A percentile compares a stretch with the other conserved stretches of the same genome.
These are phyloP conservation scores for Huntiella savannae DNA, from an alignment of 2,329 filamentous ascomycete species.

Conservation along the genomic window DNA sequence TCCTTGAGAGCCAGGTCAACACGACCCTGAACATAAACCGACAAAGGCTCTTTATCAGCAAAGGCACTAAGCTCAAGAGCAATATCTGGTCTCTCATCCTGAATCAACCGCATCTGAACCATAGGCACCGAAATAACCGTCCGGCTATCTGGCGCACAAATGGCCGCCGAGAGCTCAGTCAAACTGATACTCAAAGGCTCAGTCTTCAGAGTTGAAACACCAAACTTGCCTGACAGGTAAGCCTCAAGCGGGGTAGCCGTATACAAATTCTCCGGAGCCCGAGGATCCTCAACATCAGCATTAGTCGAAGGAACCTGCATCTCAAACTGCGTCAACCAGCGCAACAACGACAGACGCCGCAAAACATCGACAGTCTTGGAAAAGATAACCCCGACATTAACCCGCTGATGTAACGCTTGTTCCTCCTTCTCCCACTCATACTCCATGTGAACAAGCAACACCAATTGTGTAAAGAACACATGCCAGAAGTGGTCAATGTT, in stretches of 20 bases:
- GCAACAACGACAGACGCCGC: slow-evolving; percentile 52
- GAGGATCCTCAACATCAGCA: slow-evolving; percentile 20
- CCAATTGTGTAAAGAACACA: slow-evolving; percentile 62
- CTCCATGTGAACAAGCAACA: slow-evolving; percentile 73
- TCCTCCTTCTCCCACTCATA: slow-evolving; percentile 60
- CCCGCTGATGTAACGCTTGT: slow-evolving; percentile 37
- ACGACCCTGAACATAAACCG: slow-evolving; percentile 69
- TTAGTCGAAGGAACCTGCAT: slow-evolving; percentile 29
- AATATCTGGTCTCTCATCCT: slow-evolving; percentile 39
- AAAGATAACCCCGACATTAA: slow-evolving; percentile 53
- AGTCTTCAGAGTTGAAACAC: slow-evolving; percentile 30
- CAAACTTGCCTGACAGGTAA: slow-evolving; percentile 43
- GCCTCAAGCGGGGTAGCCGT: slow-evolving; percentile 27
- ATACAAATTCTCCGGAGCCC: slow-evolving; percentile 26
- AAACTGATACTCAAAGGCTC: slow-evolving; percentile 38
- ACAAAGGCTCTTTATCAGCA: slow-evolving; percentile 38
- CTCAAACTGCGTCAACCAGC: slow-evolving; percentile 45
- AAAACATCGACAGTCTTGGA: slow-evolving; percentile 51
- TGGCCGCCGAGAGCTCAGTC: slow-evolving; percentile 46
- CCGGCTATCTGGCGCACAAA: slow-evolving; percentile 45
- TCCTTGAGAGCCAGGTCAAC: slow-evolving; percentile 57
- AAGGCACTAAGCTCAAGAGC: slow-evolving; percentile 38
- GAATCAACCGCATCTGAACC: slow-evolving; percentile 43
- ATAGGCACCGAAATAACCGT: slow-evolving; percentile 42
- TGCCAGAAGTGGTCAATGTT: slow-evolving; percentile 52